phyloP scores from a whole-genome alignment of 805 yeast species.

The Candida ipomoeae region DNA sequence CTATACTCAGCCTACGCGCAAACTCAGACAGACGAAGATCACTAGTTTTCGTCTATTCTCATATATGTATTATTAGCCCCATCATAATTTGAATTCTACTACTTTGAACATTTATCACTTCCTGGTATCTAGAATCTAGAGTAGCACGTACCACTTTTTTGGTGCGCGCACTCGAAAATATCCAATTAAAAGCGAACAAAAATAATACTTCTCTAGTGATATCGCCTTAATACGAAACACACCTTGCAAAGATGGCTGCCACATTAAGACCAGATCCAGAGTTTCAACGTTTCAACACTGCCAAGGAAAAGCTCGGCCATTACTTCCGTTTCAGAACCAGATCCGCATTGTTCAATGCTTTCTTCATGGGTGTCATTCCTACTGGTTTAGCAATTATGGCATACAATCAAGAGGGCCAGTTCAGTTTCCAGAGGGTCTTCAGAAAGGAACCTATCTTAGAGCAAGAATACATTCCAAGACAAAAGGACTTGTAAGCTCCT shows the following conservation, averaged over 20 bases:
- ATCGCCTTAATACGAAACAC: neutral
- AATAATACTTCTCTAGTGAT: neutral
- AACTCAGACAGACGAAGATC: neutral
- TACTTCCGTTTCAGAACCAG: constrained; percentile 41
- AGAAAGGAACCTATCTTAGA: constrained; percentile 34
- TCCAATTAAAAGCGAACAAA: constrained; percentile 18
- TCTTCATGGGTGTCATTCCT: constrained; percentile 39
- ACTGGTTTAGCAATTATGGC: constrained; percentile 34
- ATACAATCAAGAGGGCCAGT: constrained; percentile 38
- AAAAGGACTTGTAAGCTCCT: constrained; percentile 33
- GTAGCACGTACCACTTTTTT: neutral
- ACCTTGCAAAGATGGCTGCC: constrained; percentile 31
- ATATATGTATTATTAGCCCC: neutral
- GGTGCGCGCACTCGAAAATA: constrained; percentile 15
- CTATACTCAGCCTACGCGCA: constrained; percentile 5
- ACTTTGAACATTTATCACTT: neutral
- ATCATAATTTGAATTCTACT: neutral
- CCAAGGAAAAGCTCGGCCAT: constrained; percentile 39
- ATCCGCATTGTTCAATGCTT: constrained; percentile 31
- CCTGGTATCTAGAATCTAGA: too few species aligned
- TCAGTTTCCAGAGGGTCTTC: constrained; percentile 28
- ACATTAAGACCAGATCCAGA: constrained; percentile 42
- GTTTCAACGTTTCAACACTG: constrained; percentile 38
- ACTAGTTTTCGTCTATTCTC: neutral
- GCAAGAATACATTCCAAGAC: constrained; percentile 41